A percentile compares a stretch with the other conserved stretches of the same genome.
Evolutionary conservation across 2,329 filamentous ascomycete species (phyloP).

Genomic region (Dryadomyces quercivorus): DNA sequence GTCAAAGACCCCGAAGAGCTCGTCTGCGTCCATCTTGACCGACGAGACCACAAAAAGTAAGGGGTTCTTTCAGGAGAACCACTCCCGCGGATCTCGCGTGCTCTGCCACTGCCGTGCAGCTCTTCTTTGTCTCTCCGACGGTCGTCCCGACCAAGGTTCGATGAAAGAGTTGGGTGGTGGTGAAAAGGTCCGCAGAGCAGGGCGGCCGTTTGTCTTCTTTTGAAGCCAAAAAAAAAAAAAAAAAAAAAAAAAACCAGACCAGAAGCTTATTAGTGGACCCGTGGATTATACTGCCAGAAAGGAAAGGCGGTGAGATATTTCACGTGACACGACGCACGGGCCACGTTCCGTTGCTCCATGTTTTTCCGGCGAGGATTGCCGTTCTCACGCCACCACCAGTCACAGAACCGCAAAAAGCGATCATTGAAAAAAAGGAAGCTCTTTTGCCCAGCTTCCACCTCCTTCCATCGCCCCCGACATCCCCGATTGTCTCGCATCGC

Average conservation of each 20-base stretch:
- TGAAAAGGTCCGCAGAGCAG: too few relatives aligned
- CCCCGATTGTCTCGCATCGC: neutral
- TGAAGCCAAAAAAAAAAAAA: neutral
- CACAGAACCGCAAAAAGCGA: constrained; percentile 8
- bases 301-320: neutral
- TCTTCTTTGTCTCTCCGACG: too few relatives aligned
- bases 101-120: too few relatives aligned
- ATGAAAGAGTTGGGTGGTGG: too few relatives aligned
- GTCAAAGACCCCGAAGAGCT: constrained; percentile 74
- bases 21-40: constrained; percentile 44
- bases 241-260: neutral
- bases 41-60: neutral
- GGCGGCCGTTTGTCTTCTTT: neutral
- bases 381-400: constrained; percentile 12
- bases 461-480: neutral
- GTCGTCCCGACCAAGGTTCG: too few relatives aligned
- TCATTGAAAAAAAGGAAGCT: constrained; percentile 7
- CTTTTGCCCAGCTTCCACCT: neutral
- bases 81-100: too few relatives aligned
- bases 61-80: neutral
- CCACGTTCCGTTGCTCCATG: neutral
- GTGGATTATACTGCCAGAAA: neutral
- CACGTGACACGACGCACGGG: constrained; percentile 6
- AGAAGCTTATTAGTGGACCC: neutral
- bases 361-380: neutral